These are phyloP conservation scores for Kodamaea laetipori DNA, from an alignment of 805 yeast species.

Conservation along the genomic window DNA sequence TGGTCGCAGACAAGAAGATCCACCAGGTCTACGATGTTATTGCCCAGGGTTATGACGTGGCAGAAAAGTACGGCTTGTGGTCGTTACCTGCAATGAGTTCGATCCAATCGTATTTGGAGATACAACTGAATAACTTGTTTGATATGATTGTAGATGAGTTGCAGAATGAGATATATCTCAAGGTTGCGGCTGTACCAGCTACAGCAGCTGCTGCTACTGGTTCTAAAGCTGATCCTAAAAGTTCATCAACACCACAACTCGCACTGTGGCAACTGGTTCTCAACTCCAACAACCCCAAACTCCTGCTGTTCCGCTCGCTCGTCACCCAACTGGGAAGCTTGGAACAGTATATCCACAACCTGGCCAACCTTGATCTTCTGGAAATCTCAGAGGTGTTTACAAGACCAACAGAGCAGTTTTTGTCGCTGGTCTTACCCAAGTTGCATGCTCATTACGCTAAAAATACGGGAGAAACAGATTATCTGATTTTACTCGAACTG, in stretches of 20 bases:
- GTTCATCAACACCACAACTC: background rate
- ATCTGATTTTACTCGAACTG: constrained; percentile 32
- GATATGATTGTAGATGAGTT: constrained; percentile 78
- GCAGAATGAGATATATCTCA: constrained; percentile 66
- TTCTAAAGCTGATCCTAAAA: constrained; percentile 6
- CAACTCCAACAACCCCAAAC: constrained; percentile 35
- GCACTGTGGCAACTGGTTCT: constrained; percentile 26
- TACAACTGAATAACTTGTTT: constrained; percentile 62
- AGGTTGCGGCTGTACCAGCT: constrained; percentile 18
- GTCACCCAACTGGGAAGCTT: constrained; percentile 40
- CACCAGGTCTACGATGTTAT: constrained; percentile 63
- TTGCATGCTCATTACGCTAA: constrained; percentile 26
- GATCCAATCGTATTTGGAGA: constrained; percentile 52
- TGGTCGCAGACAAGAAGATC: constrained; percentile 70
- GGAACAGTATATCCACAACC: constrained; percentile 55
- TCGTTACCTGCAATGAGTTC: constrained; percentile 54
- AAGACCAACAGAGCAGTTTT: constrained; percentile 33
- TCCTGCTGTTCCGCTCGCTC: constrained; percentile 37
- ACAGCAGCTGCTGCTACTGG: background rate
- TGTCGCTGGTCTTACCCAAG: constrained; percentile 30
- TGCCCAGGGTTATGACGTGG: constrained; percentile 42
- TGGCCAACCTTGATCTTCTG: constrained; percentile 58
- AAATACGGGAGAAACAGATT: constrained; percentile 22
- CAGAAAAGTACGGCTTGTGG: constrained; percentile 58
- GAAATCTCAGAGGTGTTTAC: constrained; percentile 47